Conservation (phyloP, 148 eudicot species). For the Silene latifolia region DNA sequence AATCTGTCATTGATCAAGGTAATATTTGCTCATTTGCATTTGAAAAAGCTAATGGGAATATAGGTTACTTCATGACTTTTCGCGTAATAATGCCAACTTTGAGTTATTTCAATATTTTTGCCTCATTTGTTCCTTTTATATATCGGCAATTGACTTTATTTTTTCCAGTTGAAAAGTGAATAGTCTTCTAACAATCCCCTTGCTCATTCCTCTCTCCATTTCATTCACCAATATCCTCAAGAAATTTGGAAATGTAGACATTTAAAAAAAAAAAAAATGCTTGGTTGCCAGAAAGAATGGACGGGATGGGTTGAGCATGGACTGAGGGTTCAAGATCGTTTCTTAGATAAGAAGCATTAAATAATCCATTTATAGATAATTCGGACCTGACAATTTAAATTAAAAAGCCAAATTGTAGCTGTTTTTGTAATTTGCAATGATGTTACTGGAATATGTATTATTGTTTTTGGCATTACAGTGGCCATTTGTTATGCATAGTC, state of each 20-base stretch:
- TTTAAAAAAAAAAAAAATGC: not conserved
- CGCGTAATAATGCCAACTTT: not conserved
- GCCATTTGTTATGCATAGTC: conserved; percentile 1
- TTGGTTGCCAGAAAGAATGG: not conserved
- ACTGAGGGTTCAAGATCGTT: no score
- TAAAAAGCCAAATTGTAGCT: not conserved
- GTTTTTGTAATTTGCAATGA: not conserved
- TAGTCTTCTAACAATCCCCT: not conserved
- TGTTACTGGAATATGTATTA: not conserved
- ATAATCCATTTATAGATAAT: no score
- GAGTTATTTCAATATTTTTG: not conserved
- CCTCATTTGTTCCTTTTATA: no score
- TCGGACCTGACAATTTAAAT: no score
- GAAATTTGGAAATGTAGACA: not conserved
- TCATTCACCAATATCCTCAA: not conserved
- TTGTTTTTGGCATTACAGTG: not conserved
- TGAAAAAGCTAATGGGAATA: not conserved
- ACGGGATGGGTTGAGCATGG: no score
- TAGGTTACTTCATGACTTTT: not conserved
- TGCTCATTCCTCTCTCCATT: not conserved
- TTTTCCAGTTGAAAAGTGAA: not conserved
- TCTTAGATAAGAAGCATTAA: no score
- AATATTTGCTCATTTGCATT: conserved; percentile 4
- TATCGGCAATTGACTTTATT: not conserved
- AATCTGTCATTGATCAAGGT: conserved; percentile 93